These are phyloP conservation scores for Neurospora intermedia DNA, from an alignment of 495 filamentous ascomycete genomes.

Conservation along the genomic window DNA sequence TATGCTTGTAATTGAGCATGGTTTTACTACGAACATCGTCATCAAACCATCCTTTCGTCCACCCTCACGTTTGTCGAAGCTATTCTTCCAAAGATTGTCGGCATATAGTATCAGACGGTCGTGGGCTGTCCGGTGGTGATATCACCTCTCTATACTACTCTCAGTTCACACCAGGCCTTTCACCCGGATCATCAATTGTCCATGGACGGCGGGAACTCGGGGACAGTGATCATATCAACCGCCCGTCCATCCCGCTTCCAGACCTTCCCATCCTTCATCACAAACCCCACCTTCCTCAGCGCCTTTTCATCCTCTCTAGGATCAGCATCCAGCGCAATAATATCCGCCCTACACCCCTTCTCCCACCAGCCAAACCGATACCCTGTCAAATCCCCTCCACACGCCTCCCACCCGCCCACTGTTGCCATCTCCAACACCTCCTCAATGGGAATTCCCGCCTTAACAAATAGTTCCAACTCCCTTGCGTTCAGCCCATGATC, in stretches of 20 bases:
- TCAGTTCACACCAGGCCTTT: background rate
- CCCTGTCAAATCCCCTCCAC: slow-evolving; percentile 38
- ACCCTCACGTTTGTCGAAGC: background rate
- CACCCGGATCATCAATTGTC: background rate
- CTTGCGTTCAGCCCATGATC: slow-evolving; percentile 39
- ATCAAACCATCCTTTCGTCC: background rate
- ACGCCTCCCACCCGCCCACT: slow-evolving; percentile 40
- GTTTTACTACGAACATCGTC: background rate
- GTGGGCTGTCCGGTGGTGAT: background rate
- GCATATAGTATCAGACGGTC: background rate
- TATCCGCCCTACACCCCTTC: slow-evolving; percentile 36
- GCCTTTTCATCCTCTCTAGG: slow-evolving; percentile 25
- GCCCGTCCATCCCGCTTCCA: slow-evolving; percentile 23
- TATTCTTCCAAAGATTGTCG: background rate
- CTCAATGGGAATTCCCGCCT: slow-evolving; percentile 38
- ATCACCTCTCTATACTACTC: background rate
- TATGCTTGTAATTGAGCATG: background rate
- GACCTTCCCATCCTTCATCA: slow-evolving; percentile 41
- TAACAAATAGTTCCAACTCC: slow-evolving; percentile 40
- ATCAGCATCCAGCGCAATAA: slow-evolving; percentile 33
- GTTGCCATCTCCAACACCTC: slow-evolving; percentile 37
- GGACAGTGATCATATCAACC: slow-evolving; percentile 7
- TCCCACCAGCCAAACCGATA: slow-evolving; percentile 39
- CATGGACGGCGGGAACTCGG: slow-evolving; percentile 9
- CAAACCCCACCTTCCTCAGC: slow-evolving; percentile 37